Percentiles rank a stretch among this genome's conserved stretches.
Conservation (phyloP, 495 filamentous ascomycete genomes). For the Penicillium daleae region DNA sequence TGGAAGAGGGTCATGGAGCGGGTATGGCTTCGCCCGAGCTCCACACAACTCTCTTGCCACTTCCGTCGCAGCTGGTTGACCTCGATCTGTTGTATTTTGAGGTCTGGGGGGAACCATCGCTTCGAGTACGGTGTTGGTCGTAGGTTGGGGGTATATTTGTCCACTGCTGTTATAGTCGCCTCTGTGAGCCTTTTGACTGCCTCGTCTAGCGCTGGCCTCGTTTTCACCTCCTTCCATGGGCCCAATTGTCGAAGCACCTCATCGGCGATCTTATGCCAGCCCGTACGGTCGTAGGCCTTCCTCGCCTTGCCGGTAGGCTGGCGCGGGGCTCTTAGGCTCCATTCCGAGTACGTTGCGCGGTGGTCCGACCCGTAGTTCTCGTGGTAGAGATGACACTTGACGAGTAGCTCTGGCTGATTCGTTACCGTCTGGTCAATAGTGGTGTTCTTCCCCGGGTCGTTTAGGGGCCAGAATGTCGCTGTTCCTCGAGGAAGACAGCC, state of each 20-base stretch:
- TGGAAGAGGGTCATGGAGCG: not conserved
- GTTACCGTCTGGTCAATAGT: constrained; percentile 28
- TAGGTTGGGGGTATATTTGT: constrained; percentile 13
- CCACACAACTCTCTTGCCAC: constrained; percentile 25
- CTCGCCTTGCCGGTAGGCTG: constrained; percentile 13
- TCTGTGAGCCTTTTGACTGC: constrained; percentile 16
- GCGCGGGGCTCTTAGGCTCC: constrained; percentile 19
- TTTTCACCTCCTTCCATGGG: constrained; percentile 17
- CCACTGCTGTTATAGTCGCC: constrained; percentile 11
- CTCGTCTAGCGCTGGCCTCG: constrained; percentile 18
- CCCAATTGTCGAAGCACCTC: constrained; percentile 13
- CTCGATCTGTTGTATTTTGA: constrained; percentile 22
- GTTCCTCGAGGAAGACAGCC: constrained; percentile 23
- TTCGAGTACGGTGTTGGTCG: constrained; percentile 32
- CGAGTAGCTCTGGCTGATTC: constrained; percentile 17
- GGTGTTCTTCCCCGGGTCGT: constrained; percentile 21
- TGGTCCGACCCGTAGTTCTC: constrained; percentile 28
- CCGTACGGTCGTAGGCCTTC: constrained; percentile 27
- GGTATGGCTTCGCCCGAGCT: constrained; percentile 14
- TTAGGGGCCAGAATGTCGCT: constrained; percentile 25
- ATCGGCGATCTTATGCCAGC: constrained; percentile 27
- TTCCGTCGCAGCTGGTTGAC: constrained; percentile 26
- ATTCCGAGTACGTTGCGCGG: constrained; percentile 29
- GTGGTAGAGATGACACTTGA: constrained; percentile 29
- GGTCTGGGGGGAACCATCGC: constrained; percentile 29